phyloP scores from a whole-genome alignment of 2,329 filamentous ascomycete species.

The Harringtonia aguacate region DNA sequence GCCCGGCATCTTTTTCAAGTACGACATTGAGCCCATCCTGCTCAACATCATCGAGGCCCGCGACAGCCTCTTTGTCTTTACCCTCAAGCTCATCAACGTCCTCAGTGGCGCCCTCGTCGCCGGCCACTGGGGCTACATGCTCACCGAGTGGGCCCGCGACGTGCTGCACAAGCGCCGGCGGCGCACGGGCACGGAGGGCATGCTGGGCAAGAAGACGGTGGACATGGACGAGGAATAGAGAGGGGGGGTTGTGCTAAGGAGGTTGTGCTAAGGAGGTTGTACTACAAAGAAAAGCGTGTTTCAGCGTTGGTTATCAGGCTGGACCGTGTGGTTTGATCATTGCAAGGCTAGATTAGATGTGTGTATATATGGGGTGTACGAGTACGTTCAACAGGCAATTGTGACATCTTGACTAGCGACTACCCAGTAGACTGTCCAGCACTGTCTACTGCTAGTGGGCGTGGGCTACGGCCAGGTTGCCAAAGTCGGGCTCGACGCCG shows the following conservation, averaged over 20 bases:
- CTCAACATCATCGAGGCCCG: slow-evolving; percentile 76
- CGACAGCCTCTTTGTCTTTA: slow-evolving; percentile 60
- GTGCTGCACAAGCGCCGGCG: slow-evolving; percentile 39
- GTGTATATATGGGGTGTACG: too few species aligned
- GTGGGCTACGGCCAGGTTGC: neutral
- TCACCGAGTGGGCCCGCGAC: slow-evolving; percentile 63
- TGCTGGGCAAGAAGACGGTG: slow-evolving; percentile 36
- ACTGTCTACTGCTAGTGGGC: neutral
- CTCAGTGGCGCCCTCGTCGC: slow-evolving; percentile 85
- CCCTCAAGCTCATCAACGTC: slow-evolving; percentile 82
- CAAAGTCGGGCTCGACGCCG: slow-evolving; percentile 15
- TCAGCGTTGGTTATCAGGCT: neutral
- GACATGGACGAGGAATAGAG: slow-evolving; percentile 10
- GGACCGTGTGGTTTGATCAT: too few species aligned
- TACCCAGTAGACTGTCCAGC: neutral
- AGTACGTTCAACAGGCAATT: too few species aligned
- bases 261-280: too few species aligned
- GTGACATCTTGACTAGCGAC: too few species aligned
- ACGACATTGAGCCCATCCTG: slow-evolving; percentile 93
- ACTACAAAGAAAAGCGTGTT: neutral
- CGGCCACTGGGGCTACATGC: slow-evolving; percentile 83
- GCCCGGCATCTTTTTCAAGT: slow-evolving; percentile 95
- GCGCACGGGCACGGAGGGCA: slow-evolving; percentile 30
- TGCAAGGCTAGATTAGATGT: too few species aligned
- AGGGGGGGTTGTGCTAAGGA: too few species aligned